Base-by-base conservation (phyloP, 495 filamentous ascomycete species). In the Symbiotaphrina buchneri region DNA sequence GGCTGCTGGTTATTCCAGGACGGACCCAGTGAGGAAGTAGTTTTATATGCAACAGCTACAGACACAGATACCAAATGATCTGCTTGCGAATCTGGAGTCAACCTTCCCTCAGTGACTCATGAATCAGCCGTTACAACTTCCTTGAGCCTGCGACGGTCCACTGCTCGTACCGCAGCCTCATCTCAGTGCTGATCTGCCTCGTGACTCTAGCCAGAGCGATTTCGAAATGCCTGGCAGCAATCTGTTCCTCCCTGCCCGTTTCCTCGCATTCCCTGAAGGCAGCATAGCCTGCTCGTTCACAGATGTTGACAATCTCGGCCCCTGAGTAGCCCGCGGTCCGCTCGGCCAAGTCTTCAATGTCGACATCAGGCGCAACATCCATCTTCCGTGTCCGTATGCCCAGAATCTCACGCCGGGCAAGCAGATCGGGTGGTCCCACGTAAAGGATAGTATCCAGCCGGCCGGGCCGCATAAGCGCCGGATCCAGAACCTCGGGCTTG, bases 141-240 rank as follows among this genome's bases (percentile, higher is more conserved):
- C n/a, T n/a, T n/a, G n/a, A n/a, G n/a, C 81, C 82, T 55, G 91
- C 83, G 37, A 92, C 70, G 34, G 63, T 68, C 76, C 78, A 87
- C 19, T 53, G 46, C 44, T 71, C 64, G 53, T 77, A 90, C n/a
- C 61, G 55, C 24, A 52, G 41, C 25, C 75, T 52, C 52, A 82
- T 65, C 34, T 63, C 61, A 14, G 47, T 39, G 1, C 76, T 82
- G 31, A 85, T 77, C 44, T 77, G 64, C 40, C 61, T 67, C 38
- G 67, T 63, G 17, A 72, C 65, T 34, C 59, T 61, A 33, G 46
- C 43, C 27, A 80, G 58, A 4, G 77, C 76, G 28, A 53, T 49
- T 34, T 65, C 55, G 40, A 87, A 62, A 41, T 84, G 72, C 36
- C 53, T 55, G 59, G 61, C 64, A 18, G 47, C 46, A 22, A 83